Conservation (phyloP, 805 yeast genomes). For the Metschnikowia continentalis region DNA sequence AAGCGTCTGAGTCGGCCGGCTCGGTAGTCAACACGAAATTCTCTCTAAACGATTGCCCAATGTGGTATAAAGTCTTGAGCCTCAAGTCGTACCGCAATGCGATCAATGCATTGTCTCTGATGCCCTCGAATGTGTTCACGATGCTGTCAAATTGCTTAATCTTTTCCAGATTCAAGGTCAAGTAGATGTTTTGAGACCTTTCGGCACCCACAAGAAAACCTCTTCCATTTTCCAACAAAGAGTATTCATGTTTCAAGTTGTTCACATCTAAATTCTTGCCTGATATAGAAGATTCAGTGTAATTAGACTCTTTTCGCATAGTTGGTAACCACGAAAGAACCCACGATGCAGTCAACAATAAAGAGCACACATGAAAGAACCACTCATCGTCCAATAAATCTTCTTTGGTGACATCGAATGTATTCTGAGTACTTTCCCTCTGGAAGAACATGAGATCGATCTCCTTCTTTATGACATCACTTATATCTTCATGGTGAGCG, state of each 20-base stretch:
- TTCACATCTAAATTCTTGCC: slow-evolving; percentile 23
- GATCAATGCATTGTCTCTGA: slow-evolving; percentile 38
- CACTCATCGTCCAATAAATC: slow-evolving; percentile 54
- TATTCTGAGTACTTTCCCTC: slow-evolving; percentile 13
- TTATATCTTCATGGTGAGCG: not conserved
- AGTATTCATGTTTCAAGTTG: slow-evolving; percentile 37
- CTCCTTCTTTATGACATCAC: slow-evolving; percentile 22
- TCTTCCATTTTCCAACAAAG: slow-evolving; percentile 39
- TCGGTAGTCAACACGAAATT: slow-evolving; percentile 52
- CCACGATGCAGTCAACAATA: slow-evolving; percentile 55
- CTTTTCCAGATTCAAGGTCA: slow-evolving; percentile 31
- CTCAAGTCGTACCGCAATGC: slow-evolving; percentile 57
- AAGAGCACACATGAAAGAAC: slow-evolving; percentile 47
- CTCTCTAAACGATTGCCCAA: slow-evolving; percentile 45
- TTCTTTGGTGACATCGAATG: slow-evolving; percentile 38
- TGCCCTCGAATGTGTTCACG: slow-evolving; percentile 28
- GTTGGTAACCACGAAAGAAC: slow-evolving; percentile 56
- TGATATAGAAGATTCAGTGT: slow-evolving; percentile 15
- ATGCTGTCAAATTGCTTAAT: slow-evolving; percentile 34
- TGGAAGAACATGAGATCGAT: slow-evolving; percentile 25
- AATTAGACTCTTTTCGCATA: slow-evolving; percentile 40
- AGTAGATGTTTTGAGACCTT: slow-evolving; percentile 24
- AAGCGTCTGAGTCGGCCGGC: slow-evolving; percentile 57
- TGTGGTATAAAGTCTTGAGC: slow-evolving; percentile 47
- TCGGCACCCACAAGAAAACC: slow-evolving; percentile 18